Evolutionary conservation across 441 rosid genomes (phyloP), one percentile per base, ranked within the genome.

Genomic region (Capsella rubella): DNA sequence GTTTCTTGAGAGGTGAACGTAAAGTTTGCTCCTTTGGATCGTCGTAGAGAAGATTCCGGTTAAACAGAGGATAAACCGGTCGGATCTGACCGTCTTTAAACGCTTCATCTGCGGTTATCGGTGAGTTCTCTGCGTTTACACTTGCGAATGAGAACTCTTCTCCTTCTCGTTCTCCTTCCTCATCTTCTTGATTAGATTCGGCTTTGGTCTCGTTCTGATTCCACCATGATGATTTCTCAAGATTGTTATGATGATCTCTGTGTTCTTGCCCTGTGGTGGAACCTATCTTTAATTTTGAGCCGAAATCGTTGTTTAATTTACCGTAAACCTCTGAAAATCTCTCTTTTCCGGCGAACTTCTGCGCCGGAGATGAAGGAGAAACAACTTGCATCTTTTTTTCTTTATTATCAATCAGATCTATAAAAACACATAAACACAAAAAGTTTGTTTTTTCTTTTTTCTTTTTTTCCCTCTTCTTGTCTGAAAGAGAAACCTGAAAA

Each of bases 31-130:
- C 67, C 2, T 67, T 72, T 1, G 74, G 31, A 40, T 6, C 12
- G 39, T 70, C 65, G 47, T 76, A 81, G 54, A 90, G 49, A 0
- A 90, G 73, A 77, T 80, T 73, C 69, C 59, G 87, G 78, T 84
- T 81, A 68, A 95, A 89, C 0, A 90, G 55, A 16, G 97, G 99
- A 56, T 83, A 90, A 62, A 84, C 55, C 25, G 98, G 90, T 21
- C 89, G 84, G 87, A 92, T 88, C 84, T 82, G 85, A 35, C 97
- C 97, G 85, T 92, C 70, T 56, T 78, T 40, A 61, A 95, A 95
- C 3, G 80, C 80, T 35, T 85, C 93, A 0, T 95, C 97, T 0
- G 97, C 97, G 3, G 88, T 66, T 52, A 89, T 82, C 15, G 86
- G 91, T 7, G 96, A 86, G 16, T 83, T 84, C 2, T 72, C 83